Conservation (phyloP, 768 basidiomycete species). For the Pholiota conissans region DNA sequence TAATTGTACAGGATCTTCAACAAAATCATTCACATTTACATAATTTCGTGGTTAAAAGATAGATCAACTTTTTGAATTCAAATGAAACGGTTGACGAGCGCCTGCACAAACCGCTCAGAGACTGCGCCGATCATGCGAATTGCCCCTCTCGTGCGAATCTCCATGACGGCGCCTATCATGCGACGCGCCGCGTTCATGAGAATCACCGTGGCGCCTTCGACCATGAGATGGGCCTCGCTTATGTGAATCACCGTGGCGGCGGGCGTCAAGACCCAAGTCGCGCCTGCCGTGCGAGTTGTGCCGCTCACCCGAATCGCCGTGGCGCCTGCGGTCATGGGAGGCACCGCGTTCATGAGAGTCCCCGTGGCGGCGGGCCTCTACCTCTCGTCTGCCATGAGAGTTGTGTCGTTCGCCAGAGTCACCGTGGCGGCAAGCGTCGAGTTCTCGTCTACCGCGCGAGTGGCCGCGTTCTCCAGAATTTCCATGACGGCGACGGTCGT, state of each 20-base stretch:
- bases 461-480: not conserved
- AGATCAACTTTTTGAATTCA: not conserved
- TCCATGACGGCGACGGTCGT: conserved; percentile 5
- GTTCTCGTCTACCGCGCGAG: conserved; percentile 3
- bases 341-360: not conserved
- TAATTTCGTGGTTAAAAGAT: too few relatives aligned
- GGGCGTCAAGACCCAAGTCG: conserved; percentile 6
- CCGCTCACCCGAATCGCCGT: not conserved
- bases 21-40: too few relatives aligned
- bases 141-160: conserved; percentile 5
- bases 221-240: conserved; percentile 2
- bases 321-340: not conserved
- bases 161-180: conserved; percentile 15
- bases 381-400: too few relatives aligned
- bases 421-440: conserved; percentile 12
- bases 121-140: not conserved
- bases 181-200: not conserved
- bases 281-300: not conserved
- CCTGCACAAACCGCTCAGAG: not conserved
- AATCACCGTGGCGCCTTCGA: conserved; percentile 9
- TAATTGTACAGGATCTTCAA: too few relatives aligned
- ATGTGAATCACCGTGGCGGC: conserved; percentile 10
- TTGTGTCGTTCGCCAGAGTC: not conserved
- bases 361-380: conserved; percentile 12
- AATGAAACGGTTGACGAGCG: not conserved